These are phyloP conservation scores for Craterostigma plantagineum DNA, from an alignment of 257 asterid genomes.

Conservation along the genomic window DNA sequence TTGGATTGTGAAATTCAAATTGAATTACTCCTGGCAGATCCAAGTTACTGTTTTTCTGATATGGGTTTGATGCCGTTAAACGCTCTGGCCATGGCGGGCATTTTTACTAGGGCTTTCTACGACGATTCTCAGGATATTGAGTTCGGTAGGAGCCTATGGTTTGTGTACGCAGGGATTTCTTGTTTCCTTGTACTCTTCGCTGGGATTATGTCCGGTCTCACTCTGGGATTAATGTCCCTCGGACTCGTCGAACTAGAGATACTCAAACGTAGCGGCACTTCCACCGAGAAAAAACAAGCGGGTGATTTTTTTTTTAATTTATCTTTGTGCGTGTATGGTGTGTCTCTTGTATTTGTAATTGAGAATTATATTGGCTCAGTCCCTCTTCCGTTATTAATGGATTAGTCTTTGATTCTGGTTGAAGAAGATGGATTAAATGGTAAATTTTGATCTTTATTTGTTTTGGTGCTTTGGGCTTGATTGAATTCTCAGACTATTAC, in stretches of 20 bases:
- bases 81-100: constrained; percentile 15
- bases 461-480: too few relatives aligned
- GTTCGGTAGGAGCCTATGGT: constrained; percentile 85
- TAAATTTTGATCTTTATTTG: too few relatives aligned
- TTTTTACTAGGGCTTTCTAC: constrained; percentile 30
- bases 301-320: constrained; percentile 20
- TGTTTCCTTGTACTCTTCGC: constrained; percentile 87
- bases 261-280: constrained; percentile 66
- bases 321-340: neutral
- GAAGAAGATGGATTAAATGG: too few relatives aligned
- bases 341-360: too few relatives aligned
- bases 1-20: too few relatives aligned
- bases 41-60: too few relatives aligned
- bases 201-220: constrained; percentile 89
- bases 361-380: too few relatives aligned
- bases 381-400: too few relatives aligned
- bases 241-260: constrained; percentile 90
- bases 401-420: too few relatives aligned
- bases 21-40: too few relatives aligned
- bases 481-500: too few relatives aligned
- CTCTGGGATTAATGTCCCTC: constrained; percentile 87
- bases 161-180: constrained; percentile 74
- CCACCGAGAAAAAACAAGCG: constrained; percentile 72
- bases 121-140: constrained; percentile 56
- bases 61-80: too few relatives aligned